Percentiles rank a stretch among this genome's conserved stretches.
Conservation (phyloP, 2,329 filamentous ascomycete genomes). For the Botrytis fabae region DNA sequence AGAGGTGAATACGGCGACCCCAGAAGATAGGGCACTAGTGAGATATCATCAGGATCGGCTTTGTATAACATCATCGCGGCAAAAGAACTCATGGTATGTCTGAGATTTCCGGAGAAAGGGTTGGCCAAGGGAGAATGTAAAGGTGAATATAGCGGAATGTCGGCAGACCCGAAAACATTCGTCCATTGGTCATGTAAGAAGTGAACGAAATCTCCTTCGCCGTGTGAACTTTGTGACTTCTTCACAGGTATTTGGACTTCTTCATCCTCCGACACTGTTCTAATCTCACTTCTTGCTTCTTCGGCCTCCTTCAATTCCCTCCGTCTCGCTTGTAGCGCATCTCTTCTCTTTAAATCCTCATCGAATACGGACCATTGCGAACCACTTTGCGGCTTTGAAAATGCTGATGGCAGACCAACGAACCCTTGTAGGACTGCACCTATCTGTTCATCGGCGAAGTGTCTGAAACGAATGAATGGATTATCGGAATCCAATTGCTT, state of each 20-base stretch:
- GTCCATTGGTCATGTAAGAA: neutral
- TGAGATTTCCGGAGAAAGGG: constrained; percentile 57
- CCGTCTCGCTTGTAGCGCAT: constrained; percentile 34
- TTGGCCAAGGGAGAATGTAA: constrained; percentile 52
- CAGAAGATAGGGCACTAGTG: constrained; percentile 40
- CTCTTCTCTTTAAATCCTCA: constrained; percentile 34
- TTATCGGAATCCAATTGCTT: constrained; percentile 28
- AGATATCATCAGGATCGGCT: constrained; percentile 28
- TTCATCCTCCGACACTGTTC: constrained; percentile 3
- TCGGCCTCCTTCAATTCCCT: constrained; percentile 32
- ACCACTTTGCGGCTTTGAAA: constrained; percentile 32
- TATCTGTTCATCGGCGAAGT: constrained; percentile 39
- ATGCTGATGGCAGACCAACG: constrained; percentile 39
- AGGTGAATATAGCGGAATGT: constrained; percentile 37
- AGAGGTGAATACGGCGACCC: constrained; percentile 41
- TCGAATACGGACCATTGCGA: constrained; percentile 37
- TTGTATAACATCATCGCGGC: constrained; percentile 5
- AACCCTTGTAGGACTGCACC: constrained; percentile 40
- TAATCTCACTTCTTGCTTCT: constrained; percentile 12
- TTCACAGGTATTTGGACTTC: constrained; percentile 28
- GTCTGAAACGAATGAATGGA: constrained; percentile 40
- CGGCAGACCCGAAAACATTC: constrained; percentile 17
- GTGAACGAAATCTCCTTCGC: neutral
- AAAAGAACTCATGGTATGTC: constrained; percentile 16
- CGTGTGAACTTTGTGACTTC: constrained; percentile 14